These are phyloP conservation scores for Phytomonas francai DNA, from an alignment of 208 protist genomes.

Conservation along the genomic window DNA sequence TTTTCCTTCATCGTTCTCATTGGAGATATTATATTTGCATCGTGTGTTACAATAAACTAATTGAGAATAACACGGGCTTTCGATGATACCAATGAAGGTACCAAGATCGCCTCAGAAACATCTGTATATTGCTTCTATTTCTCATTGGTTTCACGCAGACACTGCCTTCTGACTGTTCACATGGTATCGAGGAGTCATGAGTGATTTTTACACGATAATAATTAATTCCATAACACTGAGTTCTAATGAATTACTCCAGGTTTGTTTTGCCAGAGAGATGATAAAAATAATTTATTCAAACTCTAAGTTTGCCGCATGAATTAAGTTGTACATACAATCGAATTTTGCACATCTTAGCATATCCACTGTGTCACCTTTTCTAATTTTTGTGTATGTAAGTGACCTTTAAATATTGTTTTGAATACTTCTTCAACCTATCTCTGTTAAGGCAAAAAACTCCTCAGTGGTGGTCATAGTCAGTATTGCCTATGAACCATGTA, in stretches of 20 bases:
- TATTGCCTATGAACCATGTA: not conserved
- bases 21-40: constrained; percentile 1
- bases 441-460: not conserved
- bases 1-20: not conserved
- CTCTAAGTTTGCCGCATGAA: constrained; percentile 72
- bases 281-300: constrained; percentile 48
- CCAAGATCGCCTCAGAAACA: not conserved
- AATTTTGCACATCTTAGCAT: constrained; percentile 54
- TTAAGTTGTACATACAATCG: constrained; percentile 47
- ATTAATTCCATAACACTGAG: constrained; percentile 20
- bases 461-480: not conserved
- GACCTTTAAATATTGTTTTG: constrained; percentile 77
- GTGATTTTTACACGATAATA: constrained; percentile 57
- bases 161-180: constrained; percentile 66
- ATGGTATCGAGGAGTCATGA: constrained; percentile 78
- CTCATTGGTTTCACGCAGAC: constrained; percentile 79
- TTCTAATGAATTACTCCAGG: not conserved
- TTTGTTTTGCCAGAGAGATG: not conserved
- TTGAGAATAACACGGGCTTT: not conserved
- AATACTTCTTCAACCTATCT: constrained; percentile 52
- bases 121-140: constrained; percentile 40
- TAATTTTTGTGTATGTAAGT: constrained; percentile 59
- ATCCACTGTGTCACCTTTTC: constrained; percentile 47
- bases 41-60: constrained; percentile 1
- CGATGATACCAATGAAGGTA: not conserved